Evolutionary conservation across 2,329 filamentous ascomycete genomes (phyloP).

Genomic region (Westerdykella ornata): DNA sequence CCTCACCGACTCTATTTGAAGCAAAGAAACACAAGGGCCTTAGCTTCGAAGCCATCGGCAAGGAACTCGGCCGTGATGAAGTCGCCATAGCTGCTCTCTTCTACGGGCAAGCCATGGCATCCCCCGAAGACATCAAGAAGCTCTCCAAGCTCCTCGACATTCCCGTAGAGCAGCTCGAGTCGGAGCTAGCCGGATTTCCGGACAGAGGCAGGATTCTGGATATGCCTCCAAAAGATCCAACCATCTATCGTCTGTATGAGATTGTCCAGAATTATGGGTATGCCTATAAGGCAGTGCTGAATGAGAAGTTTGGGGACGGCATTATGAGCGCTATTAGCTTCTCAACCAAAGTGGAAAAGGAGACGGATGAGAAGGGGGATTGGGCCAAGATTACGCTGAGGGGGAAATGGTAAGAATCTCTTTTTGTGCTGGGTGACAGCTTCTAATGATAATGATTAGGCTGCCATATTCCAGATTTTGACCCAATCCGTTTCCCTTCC

Average conservation of each 20-base stretch:
- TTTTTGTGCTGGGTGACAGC: neutral
- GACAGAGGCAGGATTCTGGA: constrained; percentile 72
- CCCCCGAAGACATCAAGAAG: constrained; percentile 59
- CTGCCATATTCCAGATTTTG: constrained; percentile 46
- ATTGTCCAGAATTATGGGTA: constrained; percentile 96
- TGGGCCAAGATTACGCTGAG: constrained; percentile 82
- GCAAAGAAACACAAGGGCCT: constrained; percentile 71
- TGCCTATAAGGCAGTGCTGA: constrained; percentile 88
- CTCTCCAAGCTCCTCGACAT: constrained; percentile 62
- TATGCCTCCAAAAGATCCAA: constrained; percentile 76
- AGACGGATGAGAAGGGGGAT: constrained; percentile 74
- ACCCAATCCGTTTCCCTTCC: constrained; percentile 1
- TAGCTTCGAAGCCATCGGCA: constrained; percentile 71
- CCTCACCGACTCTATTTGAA: constrained; percentile 67
- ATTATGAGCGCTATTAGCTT: constrained; percentile 97
- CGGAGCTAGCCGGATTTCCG: constrained; percentile 65
- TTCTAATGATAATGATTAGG: constrained; percentile 30
- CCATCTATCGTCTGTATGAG: constrained; percentile 89
- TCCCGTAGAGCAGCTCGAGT: constrained; percentile 49
- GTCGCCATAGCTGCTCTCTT: constrained; percentile 83
- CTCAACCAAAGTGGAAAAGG: constrained; percentile 86
- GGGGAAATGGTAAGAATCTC: constrained; percentile 66
- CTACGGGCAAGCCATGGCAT: constrained; percentile 77
- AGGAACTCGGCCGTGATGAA: constrained; percentile 68
- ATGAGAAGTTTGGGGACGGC: constrained; percentile 74